Evolutionary conservation across 306 rosid species (phyloP).

Genomic region (Myrica gale): DNA sequence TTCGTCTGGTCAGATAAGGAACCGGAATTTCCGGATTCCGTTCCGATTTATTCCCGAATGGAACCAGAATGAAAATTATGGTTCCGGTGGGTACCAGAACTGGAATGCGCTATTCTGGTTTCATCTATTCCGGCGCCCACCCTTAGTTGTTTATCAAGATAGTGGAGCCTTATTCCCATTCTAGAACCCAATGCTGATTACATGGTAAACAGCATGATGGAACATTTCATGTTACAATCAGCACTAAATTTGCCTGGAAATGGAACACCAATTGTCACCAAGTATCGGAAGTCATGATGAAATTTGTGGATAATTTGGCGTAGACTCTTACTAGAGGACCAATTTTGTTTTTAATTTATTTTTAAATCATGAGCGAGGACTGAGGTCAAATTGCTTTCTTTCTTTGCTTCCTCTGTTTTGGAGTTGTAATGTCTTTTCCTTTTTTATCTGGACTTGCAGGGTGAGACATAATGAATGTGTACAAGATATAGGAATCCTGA

Average conservation of each 20-base stretch:
- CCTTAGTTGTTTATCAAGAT: background rate
- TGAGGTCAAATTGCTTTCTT: background rate
- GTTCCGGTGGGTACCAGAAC: too few species aligned
- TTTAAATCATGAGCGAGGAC: background rate
- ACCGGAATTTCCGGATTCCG: too few species aligned
- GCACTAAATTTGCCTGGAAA: background rate
- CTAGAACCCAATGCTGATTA: background rate
- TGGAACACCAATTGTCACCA: background rate
- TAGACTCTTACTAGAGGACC: background rate
- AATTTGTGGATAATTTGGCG: background rate
- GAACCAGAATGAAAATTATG: too few species aligned
- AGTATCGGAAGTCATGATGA: background rate
- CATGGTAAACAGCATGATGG: background rate
- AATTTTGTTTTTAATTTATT: too few species aligned
- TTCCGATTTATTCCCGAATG: too few species aligned
- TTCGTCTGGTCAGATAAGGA: too few species aligned
- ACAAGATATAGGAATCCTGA: conserved; percentile 9
- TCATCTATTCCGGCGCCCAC: too few species aligned
- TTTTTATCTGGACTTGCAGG: conserved; percentile 24
- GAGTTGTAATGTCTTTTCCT: conserved; percentile 22
- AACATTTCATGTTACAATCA: background rate
- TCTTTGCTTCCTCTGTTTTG: background rate
- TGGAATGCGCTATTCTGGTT: too few species aligned
- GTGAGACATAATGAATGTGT: conserved; percentile 10
- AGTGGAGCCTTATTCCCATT: background rate